Percentiles rank a stretch among this genome's conserved stretches.
Evolutionary conservation across 495 filamentous ascomycete genomes (phyloP).

Genomic region (Lasiosphaeria miniovina): DNA sequence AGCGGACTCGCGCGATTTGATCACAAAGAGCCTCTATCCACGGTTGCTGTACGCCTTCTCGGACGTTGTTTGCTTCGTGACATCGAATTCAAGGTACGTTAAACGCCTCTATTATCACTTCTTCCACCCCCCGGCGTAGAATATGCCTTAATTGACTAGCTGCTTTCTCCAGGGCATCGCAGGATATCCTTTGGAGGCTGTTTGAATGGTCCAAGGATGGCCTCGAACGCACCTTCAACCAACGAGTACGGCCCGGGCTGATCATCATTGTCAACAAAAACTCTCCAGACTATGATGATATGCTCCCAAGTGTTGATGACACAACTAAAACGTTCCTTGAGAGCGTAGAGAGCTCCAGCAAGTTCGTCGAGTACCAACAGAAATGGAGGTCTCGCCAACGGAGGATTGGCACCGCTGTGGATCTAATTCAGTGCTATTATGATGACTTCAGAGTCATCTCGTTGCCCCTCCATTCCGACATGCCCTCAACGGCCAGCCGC

Average conservation of each 20-base stretch:
- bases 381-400: constrained; percentile 11
- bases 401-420: constrained; percentile 25
- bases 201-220: constrained; percentile 31
- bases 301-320: constrained; percentile 8
- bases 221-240: constrained; percentile 43
- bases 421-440: constrained; percentile 38
- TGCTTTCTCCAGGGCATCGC: constrained; percentile 19
- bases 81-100: too few species aligned
- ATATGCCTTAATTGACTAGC: too few species aligned
- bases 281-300: constrained; percentile 23
- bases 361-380: constrained; percentile 11
- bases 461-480: too few species aligned
- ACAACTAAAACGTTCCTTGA: constrained; percentile 12
- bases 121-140: too few species aligned
- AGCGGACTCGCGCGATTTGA: constrained; percentile 12
- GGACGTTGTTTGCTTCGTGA: constrained; percentile 47
- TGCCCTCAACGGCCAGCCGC: constrained; percentile 11
- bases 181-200: constrained; percentile 27
- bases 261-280: constrained; percentile 46
- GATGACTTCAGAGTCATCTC: constrained; percentile 21
- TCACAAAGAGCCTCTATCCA: constrained; percentile 47
- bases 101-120: too few species aligned
- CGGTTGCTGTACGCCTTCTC: constrained; percentile 49
- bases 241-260: constrained; percentile 45
- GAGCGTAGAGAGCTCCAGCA: constrained; percentile 15